Base-by-base conservation (phyloP, 176 grass and related monocot genomes). In the Musa itinerans region DNA sequence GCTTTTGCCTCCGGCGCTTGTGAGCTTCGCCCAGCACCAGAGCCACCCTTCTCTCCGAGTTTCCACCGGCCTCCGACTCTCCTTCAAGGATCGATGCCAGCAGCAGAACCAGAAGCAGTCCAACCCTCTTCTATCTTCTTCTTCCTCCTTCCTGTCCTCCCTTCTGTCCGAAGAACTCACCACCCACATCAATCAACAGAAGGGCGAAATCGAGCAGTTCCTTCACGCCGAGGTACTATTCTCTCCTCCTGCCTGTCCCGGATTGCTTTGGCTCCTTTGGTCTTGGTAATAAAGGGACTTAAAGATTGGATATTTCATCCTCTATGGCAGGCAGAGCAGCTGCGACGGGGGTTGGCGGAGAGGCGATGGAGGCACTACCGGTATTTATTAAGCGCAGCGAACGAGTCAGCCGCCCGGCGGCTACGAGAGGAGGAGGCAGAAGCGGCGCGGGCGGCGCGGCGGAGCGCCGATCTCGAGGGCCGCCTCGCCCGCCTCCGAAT, bases 391-490 rank as follows among this genome's bases (percentile, higher is more conserved):
- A 27, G 54, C 16, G 54, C 26, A 27, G 73, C 73, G 1, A 55
- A 62, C 26, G 16, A 50, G 55, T 43, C 27, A 15, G 73, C 73
- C 27, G 29, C 25, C 8, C 19, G 56, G 2, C 54, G 55, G 55
- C 15, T 75, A 34, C 73, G 73, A 20, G 67, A 58, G 26, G 50
- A 61, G 24, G 53, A 71, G 34, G 78, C 29, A 11, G 67, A 79
- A 54, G 15, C 50, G 54, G 77, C 71, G 53, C 50, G 50, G 9
- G 77, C 63, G 53, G 29, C 25, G 53, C 29, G 14, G 29, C 16
- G 73, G 27, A 75, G 54, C 69, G 73, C 73, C 73, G 73, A 75
- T 56, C 54, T 75, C 73, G 54, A 75, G 73, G 27, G 61, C 54
- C 73, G 54, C 24, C 73, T 75, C 54, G 22, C 55, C 54, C 73